Conservation (phyloP, 805 yeast genomes). For the Myxozyma nipponensis region DNA sequence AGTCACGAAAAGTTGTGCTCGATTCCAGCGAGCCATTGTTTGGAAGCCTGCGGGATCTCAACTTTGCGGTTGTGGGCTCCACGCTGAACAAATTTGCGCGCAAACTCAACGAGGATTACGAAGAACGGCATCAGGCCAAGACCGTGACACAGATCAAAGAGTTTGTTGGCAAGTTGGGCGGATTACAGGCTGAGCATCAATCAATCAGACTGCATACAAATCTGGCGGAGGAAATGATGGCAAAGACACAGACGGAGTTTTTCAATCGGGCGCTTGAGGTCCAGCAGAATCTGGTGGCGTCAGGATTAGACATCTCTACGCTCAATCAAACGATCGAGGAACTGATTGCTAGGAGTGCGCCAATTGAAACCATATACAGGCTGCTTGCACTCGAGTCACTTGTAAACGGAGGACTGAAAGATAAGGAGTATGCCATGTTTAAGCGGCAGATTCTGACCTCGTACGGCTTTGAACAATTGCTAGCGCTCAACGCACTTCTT, state of each 20-base stretch:
- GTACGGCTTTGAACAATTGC: constrained; percentile 57
- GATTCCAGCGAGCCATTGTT: constrained; percentile 47
- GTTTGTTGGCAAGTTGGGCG: constrained; percentile 67
- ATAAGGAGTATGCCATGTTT: constrained; percentile 55
- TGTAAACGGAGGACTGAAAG: constrained; percentile 64
- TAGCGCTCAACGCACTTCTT: constrained; percentile 48
- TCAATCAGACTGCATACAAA: constrained; percentile 53
- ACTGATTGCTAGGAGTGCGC: constrained; percentile 47
- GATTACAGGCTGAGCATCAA: constrained; percentile 63
- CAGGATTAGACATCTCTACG: constrained; percentile 43
- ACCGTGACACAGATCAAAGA: constrained; percentile 62
- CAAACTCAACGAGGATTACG: constrained; percentile 64
- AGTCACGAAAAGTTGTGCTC: constrained; percentile 29
- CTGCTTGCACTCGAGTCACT: constrained; percentile 57
- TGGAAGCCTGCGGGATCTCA: constrained; percentile 54
- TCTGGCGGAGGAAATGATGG: constrained; percentile 29
- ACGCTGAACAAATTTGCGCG: constrained; percentile 68
- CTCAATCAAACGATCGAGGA: constrained; percentile 44
- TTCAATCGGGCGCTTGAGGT: constrained; percentile 52
- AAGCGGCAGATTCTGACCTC: constrained; percentile 55
- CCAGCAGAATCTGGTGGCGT: constrained; percentile 67
- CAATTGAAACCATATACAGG: constrained; percentile 47
- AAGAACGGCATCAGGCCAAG: constrained; percentile 52
- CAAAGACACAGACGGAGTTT: constrained; percentile 23
- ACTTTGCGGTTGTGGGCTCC: constrained; percentile 77